These are phyloP conservation scores for Colletotrichum sp. DNA, from an alignment of 2,329 filamentous ascomycete genomes.

Conservation along the genomic window DNA sequence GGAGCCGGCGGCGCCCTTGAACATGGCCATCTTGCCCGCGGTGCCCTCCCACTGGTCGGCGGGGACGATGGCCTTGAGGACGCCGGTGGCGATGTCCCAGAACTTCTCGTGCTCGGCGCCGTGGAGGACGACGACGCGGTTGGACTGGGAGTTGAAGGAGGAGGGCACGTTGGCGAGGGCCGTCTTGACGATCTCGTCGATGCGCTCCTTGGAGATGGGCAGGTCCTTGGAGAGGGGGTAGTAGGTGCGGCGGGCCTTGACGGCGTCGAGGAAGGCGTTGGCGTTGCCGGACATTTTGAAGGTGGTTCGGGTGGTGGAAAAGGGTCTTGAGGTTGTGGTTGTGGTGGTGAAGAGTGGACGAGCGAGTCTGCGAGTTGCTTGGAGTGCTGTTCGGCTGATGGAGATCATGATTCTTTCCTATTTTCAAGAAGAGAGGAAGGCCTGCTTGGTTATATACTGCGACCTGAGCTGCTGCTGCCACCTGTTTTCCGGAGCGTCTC, in stretches of 20 bases:
- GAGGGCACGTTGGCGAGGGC: slow-evolving; percentile 74
- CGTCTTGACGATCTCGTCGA: slow-evolving; percentile 69
- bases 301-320: slow-evolving; percentile 3
- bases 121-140: slow-evolving; percentile 79
- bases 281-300: slow-evolving; percentile 35
- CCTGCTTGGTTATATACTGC: slow-evolving; percentile 6
- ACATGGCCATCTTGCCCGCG: slow-evolving; percentile 50
- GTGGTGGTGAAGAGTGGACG: not conserved
- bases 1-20: slow-evolving; percentile 77
- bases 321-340: not conserved
- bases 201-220: slow-evolving; percentile 58
- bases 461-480: not conserved
- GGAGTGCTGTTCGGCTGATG: slow-evolving; percentile 2
- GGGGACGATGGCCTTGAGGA: slow-evolving; percentile 72
- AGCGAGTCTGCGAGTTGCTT: slow-evolving; percentile 5
- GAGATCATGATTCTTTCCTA: not conserved
- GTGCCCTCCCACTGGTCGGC: slow-evolving; percentile 65
- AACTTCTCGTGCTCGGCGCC: slow-evolving; percentile 85
- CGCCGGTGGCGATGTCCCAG: slow-evolving; percentile 75
- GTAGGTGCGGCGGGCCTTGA: slow-evolving; percentile 72
- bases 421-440: not conserved
- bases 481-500: slow-evolving; percentile 2
- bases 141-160: slow-evolving; percentile 89
- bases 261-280: slow-evolving; percentile 63
- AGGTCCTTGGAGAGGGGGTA: slow-evolving; percentile 72